Base-by-base conservation (phyloP, 2,329 filamentous ascomycete genomes). In the Esteya vermicola region DNA sequence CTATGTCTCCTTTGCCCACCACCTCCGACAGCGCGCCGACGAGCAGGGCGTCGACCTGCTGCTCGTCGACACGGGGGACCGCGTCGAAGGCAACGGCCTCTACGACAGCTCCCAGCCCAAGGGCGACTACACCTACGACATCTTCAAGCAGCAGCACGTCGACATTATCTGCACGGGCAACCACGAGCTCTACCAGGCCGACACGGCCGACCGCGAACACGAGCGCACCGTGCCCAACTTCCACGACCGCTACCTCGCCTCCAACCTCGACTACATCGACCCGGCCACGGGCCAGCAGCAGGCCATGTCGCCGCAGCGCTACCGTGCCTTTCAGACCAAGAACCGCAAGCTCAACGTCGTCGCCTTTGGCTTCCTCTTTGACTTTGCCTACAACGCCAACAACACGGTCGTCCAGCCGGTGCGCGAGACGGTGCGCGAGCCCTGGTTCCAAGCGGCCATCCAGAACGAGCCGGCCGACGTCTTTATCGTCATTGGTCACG, bases 1-100 rank as follows among this genome's bases (percentile, higher is more conserved):
- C 61, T 98, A 96, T 59, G 72, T 96, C 51, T 95, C 89, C 7
- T 95, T 98, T 55, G 76, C 86, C 26, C 68, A 80, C 27, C 85
- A 89, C 54, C 75, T 98, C 68, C 81, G 75, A 41, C 70, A 76
- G 48, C 78, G 75, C 53, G 85, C 86, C 41, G 83, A 95, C 53
- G 72, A 76, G 1, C 69, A 79, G 39, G 86, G 85, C 33, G 75
- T 74, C 22, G 91, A 98, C 56, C 65, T 98, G 14, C 64, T 98
- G n/a, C 65, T 98, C n/a, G 67, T 98, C 47, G 91, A 98, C 56
- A 95, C 88, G 1, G 91, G 91, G 44, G 91, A 96, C 54, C 75
- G 89, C 7, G 75, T 95, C 50, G 91, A 96, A 58, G 79, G 89
- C 27, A 96, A 94, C 55, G 91, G 89, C 1, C 72, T 98, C 4